Base-by-base conservation (phyloP, 2,329 filamentous ascomycete genomes). In the Magnaporthiopsis rhizophila region DNA sequence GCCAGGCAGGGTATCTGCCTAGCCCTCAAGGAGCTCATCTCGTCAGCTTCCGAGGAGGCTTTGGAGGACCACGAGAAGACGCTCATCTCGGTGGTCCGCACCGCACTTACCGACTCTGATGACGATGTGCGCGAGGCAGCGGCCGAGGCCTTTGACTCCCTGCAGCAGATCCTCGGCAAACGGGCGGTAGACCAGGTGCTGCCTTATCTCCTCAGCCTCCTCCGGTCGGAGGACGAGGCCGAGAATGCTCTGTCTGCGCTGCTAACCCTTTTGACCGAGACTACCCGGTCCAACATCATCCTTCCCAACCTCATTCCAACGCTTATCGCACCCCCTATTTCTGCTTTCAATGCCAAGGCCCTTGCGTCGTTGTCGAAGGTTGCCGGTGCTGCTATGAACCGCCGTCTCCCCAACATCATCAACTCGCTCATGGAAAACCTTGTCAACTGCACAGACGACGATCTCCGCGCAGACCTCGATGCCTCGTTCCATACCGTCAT, bases 1-100 rank as follows among this genome's bases (percentile, higher is more conserved):
- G 90, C 94, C 67, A 95, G 92, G 78, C 93, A 99, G 77, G 95
- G 95, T 76, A 99, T 99, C 68, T 98, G 95, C 76, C 91, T 99
- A 73, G 95, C 96, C 53, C 83, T 99, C 67, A 90, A 92, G 71
- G 96, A 99, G 76, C 86, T 99, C 64, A 96, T 99, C 68, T 85
- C 89, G 21, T 94, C 95, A 62, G 92, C 95, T 26, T 90, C 92
- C 6, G 86, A 89, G 36, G 95, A 99, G 66, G 88, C 92, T 53
- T 82, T 99, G 58, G 92, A 97, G 73, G 92, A 96, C 68, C 93
- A 97, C 73, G 94, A 99, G 74, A 95, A 95, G 82, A 93, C 90
- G 3, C 86, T 99, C 66, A 96, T 98, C 69, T 92, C 92, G 21
- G 94, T 98, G 65, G 92, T 99, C 61, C 89, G 95, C 63, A 92